phyloP scores from a whole-genome alignment of 2,329 filamentous ascomycete species.

The Alternaria sp. region DNA sequence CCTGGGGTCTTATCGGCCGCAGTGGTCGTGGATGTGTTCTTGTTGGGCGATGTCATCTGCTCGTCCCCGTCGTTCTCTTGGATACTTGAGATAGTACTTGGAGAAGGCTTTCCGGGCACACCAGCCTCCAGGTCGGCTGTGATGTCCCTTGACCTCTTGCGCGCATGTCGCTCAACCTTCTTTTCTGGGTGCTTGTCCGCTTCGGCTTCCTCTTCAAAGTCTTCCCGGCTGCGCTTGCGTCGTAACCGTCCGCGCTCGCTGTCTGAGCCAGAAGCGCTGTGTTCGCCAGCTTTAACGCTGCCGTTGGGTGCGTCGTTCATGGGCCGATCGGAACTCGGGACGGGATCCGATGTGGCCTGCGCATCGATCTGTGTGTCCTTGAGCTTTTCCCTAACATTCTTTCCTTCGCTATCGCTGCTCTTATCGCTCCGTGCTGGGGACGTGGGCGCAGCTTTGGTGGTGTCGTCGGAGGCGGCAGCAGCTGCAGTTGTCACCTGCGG shows the following conservation, averaged over 20 bases:
- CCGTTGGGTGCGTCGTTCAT: constrained; percentile 38
- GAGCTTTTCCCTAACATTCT: constrained; percentile 65
- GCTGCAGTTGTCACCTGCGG: constrained; percentile 17
- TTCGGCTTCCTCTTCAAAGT: constrained; percentile 48
- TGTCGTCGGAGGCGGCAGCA: constrained; percentile 11
- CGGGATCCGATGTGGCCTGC: constrained; percentile 27
- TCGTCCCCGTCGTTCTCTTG: constrained; percentile 40
- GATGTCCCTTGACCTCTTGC: constrained; percentile 57
- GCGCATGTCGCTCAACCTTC: constrained; percentile 49
- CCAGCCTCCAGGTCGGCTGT: constrained; percentile 29
- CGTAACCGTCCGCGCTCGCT: constrained; percentile 48
- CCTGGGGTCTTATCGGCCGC: constrained; percentile 12
- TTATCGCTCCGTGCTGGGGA: constrained; percentile 49
- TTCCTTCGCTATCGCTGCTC: constrained; percentile 58
- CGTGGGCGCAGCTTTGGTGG: constrained; percentile 21
- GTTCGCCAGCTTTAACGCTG: constrained; percentile 24
- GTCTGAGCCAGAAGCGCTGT: constrained; percentile 43
- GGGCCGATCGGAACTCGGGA: constrained; percentile 20
- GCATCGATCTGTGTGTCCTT: constrained; percentile 66
- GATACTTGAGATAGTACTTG: constrained; percentile 38
- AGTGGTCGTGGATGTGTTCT: constrained; percentile 6
- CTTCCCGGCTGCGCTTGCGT: constrained; percentile 56
- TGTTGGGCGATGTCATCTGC: constrained; percentile 32
- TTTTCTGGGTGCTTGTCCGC: constrained; percentile 41
- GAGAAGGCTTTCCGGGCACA: constrained; percentile 40